A percentile compares a stretch with the other conserved stretches of the same genome.
phyloP scores from a whole-genome alignment of 2,329 filamentous ascomycete species.

The Monilinia vaccinii-corymbosi region DNA sequence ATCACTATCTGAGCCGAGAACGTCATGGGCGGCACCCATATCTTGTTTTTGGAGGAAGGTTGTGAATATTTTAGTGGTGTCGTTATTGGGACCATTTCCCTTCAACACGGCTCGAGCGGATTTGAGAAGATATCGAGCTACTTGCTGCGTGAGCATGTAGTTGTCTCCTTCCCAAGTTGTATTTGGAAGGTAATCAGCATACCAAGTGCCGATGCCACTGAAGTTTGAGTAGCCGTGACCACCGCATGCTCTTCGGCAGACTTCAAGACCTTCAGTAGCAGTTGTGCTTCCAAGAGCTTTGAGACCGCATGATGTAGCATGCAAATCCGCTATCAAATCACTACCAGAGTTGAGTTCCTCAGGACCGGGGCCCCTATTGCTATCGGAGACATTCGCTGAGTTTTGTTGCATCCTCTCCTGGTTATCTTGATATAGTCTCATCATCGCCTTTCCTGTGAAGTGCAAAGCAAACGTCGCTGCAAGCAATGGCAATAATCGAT shows the following conservation, averaged over 20 bases:
- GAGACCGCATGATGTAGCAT: slow-evolving; percentile 67
- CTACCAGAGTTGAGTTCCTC: slow-evolving; percentile 58
- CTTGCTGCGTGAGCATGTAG: slow-evolving; percentile 76
- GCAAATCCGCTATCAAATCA: slow-evolving; percentile 62
- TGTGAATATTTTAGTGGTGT: slow-evolving; percentile 58
- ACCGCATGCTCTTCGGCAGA: slow-evolving; percentile 66
- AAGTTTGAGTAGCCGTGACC: slow-evolving; percentile 70
- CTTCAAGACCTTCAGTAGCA: slow-evolving; percentile 65
- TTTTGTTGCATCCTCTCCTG: slow-evolving; percentile 53
- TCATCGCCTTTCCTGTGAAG: slow-evolving; percentile 71
- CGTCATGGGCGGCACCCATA: slow-evolving; percentile 64
- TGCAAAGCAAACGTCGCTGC: slow-evolving; percentile 70
- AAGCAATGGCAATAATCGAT: slow-evolving; percentile 61
- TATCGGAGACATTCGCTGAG: slow-evolving; percentile 32
- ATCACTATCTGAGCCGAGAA: slow-evolving; percentile 61
- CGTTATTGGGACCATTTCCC: slow-evolving; percentile 54
- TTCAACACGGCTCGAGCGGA: slow-evolving; percentile 61
- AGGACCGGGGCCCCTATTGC: slow-evolving; percentile 50
- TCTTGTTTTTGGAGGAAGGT: slow-evolving; percentile 57
- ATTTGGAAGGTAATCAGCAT: slow-evolving; percentile 66
- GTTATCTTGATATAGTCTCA: slow-evolving; percentile 62
- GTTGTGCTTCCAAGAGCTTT: slow-evolving; percentile 65
- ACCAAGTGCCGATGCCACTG: slow-evolving; percentile 67
- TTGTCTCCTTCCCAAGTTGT: slow-evolving; percentile 56
- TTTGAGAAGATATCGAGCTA: slow-evolving; percentile 69